Evolutionary conservation across 2,329 filamentous ascomycete genomes (phyloP).

Genomic region (Albifimbria verrucaria): DNA sequence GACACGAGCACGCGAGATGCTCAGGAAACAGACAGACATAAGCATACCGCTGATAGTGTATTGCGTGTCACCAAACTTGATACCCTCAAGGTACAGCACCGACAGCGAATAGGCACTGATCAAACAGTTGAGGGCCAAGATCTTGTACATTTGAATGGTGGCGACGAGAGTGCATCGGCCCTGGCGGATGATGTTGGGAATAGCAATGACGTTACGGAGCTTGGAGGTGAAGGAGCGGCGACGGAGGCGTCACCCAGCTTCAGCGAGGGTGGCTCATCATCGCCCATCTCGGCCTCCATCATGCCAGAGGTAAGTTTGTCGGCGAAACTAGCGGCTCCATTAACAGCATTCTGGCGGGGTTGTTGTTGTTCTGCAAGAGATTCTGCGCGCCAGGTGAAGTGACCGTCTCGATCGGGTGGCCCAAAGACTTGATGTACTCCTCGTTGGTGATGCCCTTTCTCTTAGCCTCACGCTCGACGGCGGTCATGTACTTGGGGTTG

Average conservation of each 20-base stretch:
- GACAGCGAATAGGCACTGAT: constrained; percentile 97
- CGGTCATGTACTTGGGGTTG: constrained; percentile 94
- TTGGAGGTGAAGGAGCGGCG: constrained; percentile 95
- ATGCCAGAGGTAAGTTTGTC: constrained; percentile 83
- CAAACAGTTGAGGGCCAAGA: constrained; percentile 92
- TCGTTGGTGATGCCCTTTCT: constrained; percentile 68
- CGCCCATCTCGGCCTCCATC: constrained; percentile 86
- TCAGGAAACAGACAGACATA: constrained; percentile 99
- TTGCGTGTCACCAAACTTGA: constrained; percentile 98
- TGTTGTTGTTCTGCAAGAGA: constrained; percentile 44
- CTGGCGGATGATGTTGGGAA: constrained; percentile 97
- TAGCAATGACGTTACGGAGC: constrained; percentile 91
- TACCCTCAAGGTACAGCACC: constrained; percentile 94
- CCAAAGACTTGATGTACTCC: constrained; percentile 52
- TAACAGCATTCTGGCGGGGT: constrained; percentile 52
- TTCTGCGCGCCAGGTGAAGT: constrained; percentile 64
- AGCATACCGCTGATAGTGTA: constrained; percentile 99
- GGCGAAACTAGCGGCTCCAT: constrained; percentile 73
- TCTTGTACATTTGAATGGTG: constrained; percentile 99
- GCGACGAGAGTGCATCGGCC: constrained; percentile 96
- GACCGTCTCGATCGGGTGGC: constrained; percentile 58
- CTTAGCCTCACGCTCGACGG: constrained; percentile 79
- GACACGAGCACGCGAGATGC: constrained; percentile 94
- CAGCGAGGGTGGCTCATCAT: constrained; percentile 88
- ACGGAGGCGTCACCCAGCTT: constrained; percentile 97